Conservation (phyloP, 2,329 filamentous ascomycete genomes). For the Xylariaceae sp. region DNA sequence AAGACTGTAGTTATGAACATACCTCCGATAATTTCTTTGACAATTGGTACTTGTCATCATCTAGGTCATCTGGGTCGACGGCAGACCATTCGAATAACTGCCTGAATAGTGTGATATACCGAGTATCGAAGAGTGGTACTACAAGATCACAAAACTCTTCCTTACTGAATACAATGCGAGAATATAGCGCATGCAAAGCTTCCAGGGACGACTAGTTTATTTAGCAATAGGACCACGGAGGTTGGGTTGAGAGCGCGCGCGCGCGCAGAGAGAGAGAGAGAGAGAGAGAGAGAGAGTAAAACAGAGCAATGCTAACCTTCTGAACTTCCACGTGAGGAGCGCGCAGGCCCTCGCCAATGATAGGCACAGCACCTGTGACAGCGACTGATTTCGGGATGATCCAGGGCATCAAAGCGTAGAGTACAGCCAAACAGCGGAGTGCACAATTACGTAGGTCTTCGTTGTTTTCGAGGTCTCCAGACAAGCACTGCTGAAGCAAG, state of each 20-base stretch:
- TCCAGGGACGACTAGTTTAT: constrained; percentile 65
- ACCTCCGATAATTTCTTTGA: constrained; percentile 93
- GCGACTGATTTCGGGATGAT: constrained; percentile 76
- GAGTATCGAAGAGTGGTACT: constrained; percentile 69
- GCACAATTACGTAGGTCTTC: constrained; percentile 64
- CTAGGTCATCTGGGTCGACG: constrained; percentile 74
- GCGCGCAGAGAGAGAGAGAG: no score
- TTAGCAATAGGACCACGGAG: constrained; percentile 6
- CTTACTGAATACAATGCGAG: constrained; percentile 65
- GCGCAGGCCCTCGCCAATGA: constrained; percentile 66
- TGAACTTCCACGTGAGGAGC: constrained; percentile 66
- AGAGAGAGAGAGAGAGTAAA: no score
- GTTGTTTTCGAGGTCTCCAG: constrained; percentile 57
- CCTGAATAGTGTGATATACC: constrained; percentile 64
- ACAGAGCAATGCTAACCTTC: constrained; percentile 50
- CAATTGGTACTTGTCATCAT: constrained; percentile 87
- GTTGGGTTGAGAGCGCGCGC: neutral
- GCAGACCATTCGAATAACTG: constrained; percentile 74
- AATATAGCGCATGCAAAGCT: constrained; percentile 76
- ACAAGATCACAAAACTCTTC: constrained; percentile 74
- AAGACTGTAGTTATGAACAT: constrained; percentile 25
- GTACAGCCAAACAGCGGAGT: constrained; percentile 68
- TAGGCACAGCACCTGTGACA: constrained; percentile 62
- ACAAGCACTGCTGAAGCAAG: constrained; percentile 68
- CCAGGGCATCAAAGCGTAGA: constrained; percentile 80